Evolutionary conservation across 2,329 filamentous ascomycete genomes (phyloP), one percentile per base, ranked within the genome.

Genomic region (Cladophialophora exuberans): DNA sequence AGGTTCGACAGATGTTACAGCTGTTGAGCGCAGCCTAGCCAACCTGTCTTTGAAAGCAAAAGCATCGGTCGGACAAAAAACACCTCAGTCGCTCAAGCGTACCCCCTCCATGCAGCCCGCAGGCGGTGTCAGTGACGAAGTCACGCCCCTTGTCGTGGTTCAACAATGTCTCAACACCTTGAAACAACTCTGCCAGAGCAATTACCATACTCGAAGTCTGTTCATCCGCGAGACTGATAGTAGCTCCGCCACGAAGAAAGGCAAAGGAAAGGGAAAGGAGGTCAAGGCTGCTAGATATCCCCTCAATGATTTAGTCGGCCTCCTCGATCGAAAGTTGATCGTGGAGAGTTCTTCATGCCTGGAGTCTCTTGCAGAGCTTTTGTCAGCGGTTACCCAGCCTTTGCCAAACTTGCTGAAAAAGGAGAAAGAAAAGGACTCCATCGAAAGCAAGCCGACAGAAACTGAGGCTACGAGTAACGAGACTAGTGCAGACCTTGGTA

Each of bases 281-380:
- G 84, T 79, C 62, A 95, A 88, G 71, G 86, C 89, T 23, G 86
- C 87, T 63, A 94, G 90, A 69, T 99, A 88, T 69, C 91, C 95
- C 7, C 83, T 99, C 69, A 99, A 99, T 70, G 91, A 92, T 11
- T 77, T 99, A 25, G 80, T 99, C 42, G 87, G 85, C 58, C 80
- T 99, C 4, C 81, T 99, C 18, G 94, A 97, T 69, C 88, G 94
- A n/a, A 89, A 91, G 62, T 79, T 97, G 58, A 92, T 99, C 61
- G 96, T 96, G 75, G 94, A 99, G 73, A 99, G 91, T 73, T 92
- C 93, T n/a, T 82, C 86, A 5, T 93, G 96, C 53, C 97, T 99
- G 92, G 93, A 96, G 65, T 87, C 91, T 60, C 81, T 99, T 22
- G 94, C 94, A 2, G 86, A 87, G 61, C 77, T 99, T 25, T 81